A percentile compares a stretch with the other conserved stretches of the same genome.
phyloP scores from a whole-genome alignment of 2,329 filamentous ascomycete species.

The Metarhizium album region DNA sequence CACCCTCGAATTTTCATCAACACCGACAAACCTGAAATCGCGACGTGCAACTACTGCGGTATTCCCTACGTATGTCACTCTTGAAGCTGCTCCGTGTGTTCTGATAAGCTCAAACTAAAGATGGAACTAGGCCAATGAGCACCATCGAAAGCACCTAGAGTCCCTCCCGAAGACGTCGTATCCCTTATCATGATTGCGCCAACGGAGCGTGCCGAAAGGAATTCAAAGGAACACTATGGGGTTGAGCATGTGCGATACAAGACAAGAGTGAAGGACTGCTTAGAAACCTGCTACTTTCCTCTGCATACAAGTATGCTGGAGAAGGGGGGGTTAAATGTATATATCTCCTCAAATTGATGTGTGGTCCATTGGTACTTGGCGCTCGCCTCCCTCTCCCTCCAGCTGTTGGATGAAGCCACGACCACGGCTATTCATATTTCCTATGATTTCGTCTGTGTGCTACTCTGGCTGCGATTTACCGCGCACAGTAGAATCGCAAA shows the following conservation, averaged over 20 bases:
- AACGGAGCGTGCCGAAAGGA: background rate
- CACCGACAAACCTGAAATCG: constrained; percentile 91
- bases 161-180: constrained; percentile 72
- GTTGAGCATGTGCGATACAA: background rate
- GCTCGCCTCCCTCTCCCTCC: background rate
- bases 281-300: background rate
- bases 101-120: background rate
- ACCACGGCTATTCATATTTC: too few species aligned
- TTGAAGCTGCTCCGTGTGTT: background rate
- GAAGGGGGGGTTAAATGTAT: background rate
- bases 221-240: background rate
- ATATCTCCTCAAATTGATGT: background rate
- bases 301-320: background rate
- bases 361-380: background rate
- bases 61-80: constrained; percentile 69
- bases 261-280: background rate
- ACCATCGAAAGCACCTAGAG: constrained; percentile 75
- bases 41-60: constrained; percentile 84
- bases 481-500: too few species aligned
- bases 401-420: too few species aligned
- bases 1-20: constrained; percentile 97
- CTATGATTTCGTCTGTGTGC: too few species aligned
- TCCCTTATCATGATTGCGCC: constrained; percentile 48
- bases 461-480: too few species aligned
- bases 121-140: constrained; percentile 67